Conservation (phyloP, 169 alveolate species). For the Eimeria praecox region DNA sequence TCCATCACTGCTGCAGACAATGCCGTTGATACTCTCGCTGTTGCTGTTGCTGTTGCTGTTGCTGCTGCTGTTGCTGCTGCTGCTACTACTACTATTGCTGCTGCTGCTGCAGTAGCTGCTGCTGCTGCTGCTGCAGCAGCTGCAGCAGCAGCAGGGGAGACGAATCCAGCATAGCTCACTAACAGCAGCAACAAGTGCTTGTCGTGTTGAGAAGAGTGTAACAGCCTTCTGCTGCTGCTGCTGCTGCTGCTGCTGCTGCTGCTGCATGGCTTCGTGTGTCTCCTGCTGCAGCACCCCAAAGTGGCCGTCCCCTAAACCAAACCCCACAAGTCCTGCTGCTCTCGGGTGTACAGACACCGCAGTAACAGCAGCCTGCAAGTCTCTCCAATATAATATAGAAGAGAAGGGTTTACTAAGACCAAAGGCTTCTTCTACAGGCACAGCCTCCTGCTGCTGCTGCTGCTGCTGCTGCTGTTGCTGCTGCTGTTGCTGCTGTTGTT, state of each 20-base stretch:
- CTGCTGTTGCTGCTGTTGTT: background rate
- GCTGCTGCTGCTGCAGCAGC: conserved; percentile 29
- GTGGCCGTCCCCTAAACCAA: conserved; percentile 74
- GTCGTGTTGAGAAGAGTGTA: conserved; percentile 17
- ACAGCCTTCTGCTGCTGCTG: conserved; percentile 35
- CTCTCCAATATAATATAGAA: conserved; percentile 56
- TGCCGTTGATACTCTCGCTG: background rate
- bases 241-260: conserved; percentile 35
- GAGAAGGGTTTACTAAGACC: conserved; percentile 18
- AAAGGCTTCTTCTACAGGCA: background rate
- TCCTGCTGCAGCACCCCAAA: conserved; percentile 68
- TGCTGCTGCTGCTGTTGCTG: conserved; percentile 31
- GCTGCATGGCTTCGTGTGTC: background rate
- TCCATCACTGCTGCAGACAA: background rate
- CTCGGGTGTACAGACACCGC: conserved; percentile 61
- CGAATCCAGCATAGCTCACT: conserved; percentile 21
- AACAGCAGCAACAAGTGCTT: conserved; percentile 18
- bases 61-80: background rate
- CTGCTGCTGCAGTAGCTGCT: background rate
- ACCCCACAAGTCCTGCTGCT: conserved; percentile 34
- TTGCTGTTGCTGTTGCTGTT: background rate
- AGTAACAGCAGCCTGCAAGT: conserved; percentile 51
- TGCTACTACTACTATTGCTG: background rate
- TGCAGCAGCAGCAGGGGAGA: conserved; percentile 2
- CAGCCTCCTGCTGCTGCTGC: conserved; percentile 28